Conservation (phyloP, 1,284 basidiomycete genomes). For the Tremellales sp. region DNA sequence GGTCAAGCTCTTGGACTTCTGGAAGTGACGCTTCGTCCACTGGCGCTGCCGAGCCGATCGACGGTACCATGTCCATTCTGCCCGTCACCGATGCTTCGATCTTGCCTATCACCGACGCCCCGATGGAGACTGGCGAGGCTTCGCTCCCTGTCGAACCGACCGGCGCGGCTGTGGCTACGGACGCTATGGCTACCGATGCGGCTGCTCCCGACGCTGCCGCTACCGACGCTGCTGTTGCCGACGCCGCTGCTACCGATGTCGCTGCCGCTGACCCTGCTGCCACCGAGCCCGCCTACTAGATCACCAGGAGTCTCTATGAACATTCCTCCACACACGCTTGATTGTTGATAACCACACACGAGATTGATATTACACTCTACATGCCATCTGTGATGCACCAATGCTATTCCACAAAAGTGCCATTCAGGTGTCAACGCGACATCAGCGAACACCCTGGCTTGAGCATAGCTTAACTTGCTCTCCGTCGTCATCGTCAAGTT, state of each 20-base stretch:
- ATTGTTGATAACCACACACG: no score
- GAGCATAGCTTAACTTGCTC: no score
- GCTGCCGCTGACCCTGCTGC: constrained; percentile 2
- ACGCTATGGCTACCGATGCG: not conserved
- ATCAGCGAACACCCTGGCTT: no score
- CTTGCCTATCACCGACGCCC: not conserved
- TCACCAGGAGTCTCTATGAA: no score
- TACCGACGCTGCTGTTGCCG: not conserved
- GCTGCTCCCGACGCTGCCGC: not conserved
- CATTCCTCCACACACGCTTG: no score
- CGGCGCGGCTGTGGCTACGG: not conserved
- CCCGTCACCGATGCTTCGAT: not conserved
- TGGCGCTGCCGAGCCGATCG: not conserved
- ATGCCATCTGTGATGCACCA: no score
- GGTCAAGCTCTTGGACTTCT: not conserved
- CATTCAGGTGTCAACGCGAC: no score
- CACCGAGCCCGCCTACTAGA: constrained; percentile 1
- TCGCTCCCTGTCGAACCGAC: not conserved
- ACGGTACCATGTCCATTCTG: not conserved
- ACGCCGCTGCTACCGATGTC: not conserved
- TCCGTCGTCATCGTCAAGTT: no score
- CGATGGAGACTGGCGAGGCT: not conserved
- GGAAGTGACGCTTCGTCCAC: not conserved
- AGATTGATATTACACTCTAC: no score
- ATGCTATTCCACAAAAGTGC: no score